These are phyloP conservation scores for Astrothelium macrocarpum DNA, from an alignment of 495 filamentous ascomycete species.

Conservation along the genomic window DNA sequence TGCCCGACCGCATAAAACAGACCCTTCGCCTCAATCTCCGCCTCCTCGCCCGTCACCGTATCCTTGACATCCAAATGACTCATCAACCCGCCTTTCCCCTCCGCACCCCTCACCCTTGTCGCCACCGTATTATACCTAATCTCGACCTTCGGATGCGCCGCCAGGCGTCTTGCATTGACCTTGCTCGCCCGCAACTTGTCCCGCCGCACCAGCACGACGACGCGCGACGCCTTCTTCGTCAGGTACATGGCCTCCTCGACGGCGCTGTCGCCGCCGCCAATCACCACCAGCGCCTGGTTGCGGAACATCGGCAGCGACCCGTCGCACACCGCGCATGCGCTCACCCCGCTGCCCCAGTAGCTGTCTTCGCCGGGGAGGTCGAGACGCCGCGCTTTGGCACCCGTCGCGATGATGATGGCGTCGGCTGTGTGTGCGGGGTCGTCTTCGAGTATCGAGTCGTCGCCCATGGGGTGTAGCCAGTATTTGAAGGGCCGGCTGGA, in stretches of 20 bases:
- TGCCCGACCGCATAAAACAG: slow-evolving; percentile 98
- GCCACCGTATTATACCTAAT: slow-evolving; percentile 78
- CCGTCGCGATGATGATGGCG: slow-evolving; percentile 87
- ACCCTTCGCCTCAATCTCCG: slow-evolving; percentile 78
- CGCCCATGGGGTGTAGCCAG: slow-evolving; percentile 69
- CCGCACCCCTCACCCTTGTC: slow-evolving; percentile 72
- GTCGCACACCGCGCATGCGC: slow-evolving; percentile 94
- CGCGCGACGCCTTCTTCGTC: slow-evolving; percentile 91
- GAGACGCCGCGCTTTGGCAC: slow-evolving; percentile 78
- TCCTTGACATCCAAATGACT: slow-evolving; percentile 72
- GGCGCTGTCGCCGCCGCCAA: slow-evolving; percentile 93
- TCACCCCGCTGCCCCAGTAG: slow-evolving; percentile 96
- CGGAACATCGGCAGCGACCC: slow-evolving; percentile 96
- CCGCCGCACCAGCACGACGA: slow-evolving; percentile 83
- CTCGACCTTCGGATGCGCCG: slow-evolving; percentile 75
- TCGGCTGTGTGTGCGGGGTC: slow-evolving; percentile 67
- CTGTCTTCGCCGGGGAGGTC: slow-evolving; percentile 80
- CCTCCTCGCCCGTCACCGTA: slow-evolving; percentile 62
- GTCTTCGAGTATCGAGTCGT: slow-evolving; percentile 42
- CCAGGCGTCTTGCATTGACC: slow-evolving; percentile 82
- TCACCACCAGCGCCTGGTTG: slow-evolving; percentile 89
- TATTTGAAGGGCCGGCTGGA: slow-evolving; percentile 81
- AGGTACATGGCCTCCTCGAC: slow-evolving; percentile 97
- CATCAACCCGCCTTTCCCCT: slow-evolving; percentile 66
- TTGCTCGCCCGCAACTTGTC: slow-evolving; percentile 78